Conservation (phyloP, 2,329 filamentous ascomycete genomes). For the Dothideomycetes sp. region DNA sequence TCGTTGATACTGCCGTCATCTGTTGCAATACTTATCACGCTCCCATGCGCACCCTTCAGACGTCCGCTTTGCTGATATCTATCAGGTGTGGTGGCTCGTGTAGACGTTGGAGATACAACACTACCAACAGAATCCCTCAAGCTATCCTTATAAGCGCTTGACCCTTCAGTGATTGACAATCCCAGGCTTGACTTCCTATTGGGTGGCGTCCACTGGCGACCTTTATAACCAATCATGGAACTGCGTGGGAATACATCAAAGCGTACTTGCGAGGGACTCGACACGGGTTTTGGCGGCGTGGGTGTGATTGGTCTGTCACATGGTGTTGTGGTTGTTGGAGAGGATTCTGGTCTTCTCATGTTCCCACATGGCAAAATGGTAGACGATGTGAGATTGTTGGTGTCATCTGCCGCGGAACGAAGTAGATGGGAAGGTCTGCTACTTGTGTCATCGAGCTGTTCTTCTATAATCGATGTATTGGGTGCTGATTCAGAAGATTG, state of each 20-base stretch:
- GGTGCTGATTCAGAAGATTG: not conserved
- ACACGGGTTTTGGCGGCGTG: not conserved
- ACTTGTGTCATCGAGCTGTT: not conserved
- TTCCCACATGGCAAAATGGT: constrained; percentile 3
- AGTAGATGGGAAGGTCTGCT: constrained; percentile 2
- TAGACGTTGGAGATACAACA: constrained; percentile 71
- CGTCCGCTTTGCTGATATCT: constrained; percentile 50
- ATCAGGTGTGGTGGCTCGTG: constrained; percentile 80
- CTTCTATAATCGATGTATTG: not conserved
- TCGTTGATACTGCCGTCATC: constrained; percentile 59
- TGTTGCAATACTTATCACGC: constrained; percentile 54
- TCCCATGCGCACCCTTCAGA: constrained; percentile 52
- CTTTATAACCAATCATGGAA: too few species aligned
- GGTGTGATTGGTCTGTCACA: constrained; percentile 1
- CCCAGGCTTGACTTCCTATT: constrained; percentile 57
- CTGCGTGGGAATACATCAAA: too few species aligned
- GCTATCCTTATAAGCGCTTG: constrained; percentile 65
- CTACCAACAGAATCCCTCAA: constrained; percentile 71
- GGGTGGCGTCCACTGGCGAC: constrained; percentile 13
- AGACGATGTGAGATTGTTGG: constrained; percentile 6
- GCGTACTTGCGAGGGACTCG: too few species aligned
- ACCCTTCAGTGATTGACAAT: constrained; percentile 67
- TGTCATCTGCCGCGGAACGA: constrained; percentile 7
- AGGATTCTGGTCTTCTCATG: constrained; percentile 6
- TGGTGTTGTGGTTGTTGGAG: not conserved